Evolutionary conservation across 2,329 filamentous ascomycete genomes (phyloP).

Genomic region (Aspergillus ochraceoroseus): DNA sequence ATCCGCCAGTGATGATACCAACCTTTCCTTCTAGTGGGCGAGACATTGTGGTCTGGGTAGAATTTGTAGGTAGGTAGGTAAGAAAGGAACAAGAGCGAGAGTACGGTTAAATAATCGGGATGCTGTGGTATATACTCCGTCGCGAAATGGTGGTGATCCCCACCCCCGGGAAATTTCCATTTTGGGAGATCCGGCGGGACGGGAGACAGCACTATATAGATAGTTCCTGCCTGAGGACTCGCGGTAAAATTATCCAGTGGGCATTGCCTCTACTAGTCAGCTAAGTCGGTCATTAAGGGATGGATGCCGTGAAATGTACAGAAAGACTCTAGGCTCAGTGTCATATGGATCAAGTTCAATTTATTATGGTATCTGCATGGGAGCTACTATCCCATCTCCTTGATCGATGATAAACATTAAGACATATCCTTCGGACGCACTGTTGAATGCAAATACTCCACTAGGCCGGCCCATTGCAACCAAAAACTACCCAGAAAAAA

Average conservation of each 20-base stretch:
- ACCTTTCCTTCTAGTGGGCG: constrained; percentile 65
- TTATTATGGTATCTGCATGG: constrained; percentile 10
- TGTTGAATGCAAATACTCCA: constrained; percentile 41
- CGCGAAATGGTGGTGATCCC: constrained; percentile 3
- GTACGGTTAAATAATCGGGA: constrained; percentile 12
- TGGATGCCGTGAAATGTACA: too few species aligned
- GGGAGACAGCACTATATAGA: constrained; percentile 4
- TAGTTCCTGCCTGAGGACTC: too few species aligned
- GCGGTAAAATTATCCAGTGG: too few species aligned
- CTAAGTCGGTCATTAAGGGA: too few species aligned
- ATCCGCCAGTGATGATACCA: constrained; percentile 73
- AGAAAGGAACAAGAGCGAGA: neutral
- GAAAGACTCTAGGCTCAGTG: constrained; percentile 8
- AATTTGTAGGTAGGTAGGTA: constrained; percentile 1
- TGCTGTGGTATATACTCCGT: constrained; percentile 8
- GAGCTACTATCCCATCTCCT: constrained; percentile 8
- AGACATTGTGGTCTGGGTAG: too few species aligned
- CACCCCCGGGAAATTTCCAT: constrained; percentile 27
- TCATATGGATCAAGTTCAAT: neutral
- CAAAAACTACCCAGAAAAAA: constrained; percentile 30
- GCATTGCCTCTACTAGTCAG: too few species aligned
- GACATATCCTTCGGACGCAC: constrained; percentile 11
- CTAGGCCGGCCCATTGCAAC: constrained; percentile 28
- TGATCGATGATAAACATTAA: constrained; percentile 7
- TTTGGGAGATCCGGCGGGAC: constrained; percentile 14